A percentile compares a stretch with the other conserved stretches of the same genome.
phyloP scores from a whole-genome alignment of 2,329 filamentous ascomycete species.

The Pyricularia sp. region DNA sequence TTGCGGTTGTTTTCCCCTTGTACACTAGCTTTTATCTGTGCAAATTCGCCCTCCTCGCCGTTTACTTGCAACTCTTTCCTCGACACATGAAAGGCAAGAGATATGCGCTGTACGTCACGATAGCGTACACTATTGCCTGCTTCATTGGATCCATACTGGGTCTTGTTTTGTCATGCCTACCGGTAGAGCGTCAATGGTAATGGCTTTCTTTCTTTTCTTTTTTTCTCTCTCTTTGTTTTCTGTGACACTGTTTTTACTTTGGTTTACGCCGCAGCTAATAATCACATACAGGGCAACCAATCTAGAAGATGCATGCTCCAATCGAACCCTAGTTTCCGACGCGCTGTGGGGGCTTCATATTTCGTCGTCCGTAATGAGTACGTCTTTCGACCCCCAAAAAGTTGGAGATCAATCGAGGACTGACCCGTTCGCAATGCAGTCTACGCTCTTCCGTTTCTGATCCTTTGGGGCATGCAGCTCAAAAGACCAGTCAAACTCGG shows the following conservation, averaged over 20 bases:
- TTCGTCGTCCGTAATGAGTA: neutral
- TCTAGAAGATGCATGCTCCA: neutral
- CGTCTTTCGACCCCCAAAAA: no score
- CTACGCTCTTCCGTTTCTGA: neutral
- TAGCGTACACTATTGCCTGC: neutral
- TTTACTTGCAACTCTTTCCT: neutral
- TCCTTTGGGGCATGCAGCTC: neutral
- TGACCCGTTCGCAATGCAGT: neutral
- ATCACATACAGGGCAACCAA: neutral
- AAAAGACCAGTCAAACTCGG: neutral
- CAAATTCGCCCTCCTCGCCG: neutral
- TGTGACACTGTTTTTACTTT: no score
- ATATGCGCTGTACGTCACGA: neutral
- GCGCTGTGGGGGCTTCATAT: neutral
- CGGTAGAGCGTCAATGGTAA: neutral
- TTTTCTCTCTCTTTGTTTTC: no score
- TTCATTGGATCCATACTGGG: neutral
- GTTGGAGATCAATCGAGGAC: neutral
- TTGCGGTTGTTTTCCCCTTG: neutral
- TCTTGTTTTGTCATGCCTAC: neutral
- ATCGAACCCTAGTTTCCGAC: neutral
- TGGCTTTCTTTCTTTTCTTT: no score
- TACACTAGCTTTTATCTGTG: neutral
- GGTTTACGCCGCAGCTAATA: no score
- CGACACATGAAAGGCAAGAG: neutral